Base-by-base conservation (phyloP, 2,329 filamentous ascomycete genomes). In the Fusarium coicis region DNA sequence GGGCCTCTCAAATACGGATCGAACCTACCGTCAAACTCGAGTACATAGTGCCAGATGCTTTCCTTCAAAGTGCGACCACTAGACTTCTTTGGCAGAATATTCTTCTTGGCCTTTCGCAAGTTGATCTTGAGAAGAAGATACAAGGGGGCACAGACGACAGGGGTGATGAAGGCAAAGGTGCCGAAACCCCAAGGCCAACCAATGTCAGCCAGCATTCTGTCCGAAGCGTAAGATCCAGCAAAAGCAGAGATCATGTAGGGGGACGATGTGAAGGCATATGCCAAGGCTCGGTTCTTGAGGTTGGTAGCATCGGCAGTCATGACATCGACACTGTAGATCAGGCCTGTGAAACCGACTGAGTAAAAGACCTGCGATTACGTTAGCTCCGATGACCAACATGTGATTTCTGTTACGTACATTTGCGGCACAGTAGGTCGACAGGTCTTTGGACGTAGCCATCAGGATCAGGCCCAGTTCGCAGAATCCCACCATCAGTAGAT, bases 131-230 rank as follows among this genome's bases (percentile, higher is more conserved):
- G 81, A 8, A 91, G 79, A 11, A 85, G 72, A 47, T 87, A 87
- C 37, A 93, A 79, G 0, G 91, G 91, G 6, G 82, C 53, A 81
- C 86, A 47, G 9, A 82, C 85, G 19, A 87, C 81, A 1, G 90
- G 90, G 19, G 90, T 76, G 58, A 91, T 85, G 72, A 92, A 89
- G 23, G 87, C 85, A 78, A 90, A 92, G 70, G 85, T 85, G n/a
- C 89, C 90, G 68, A 90, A 91, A 1, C 77, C 81, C 82, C 82
- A 84, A 0, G 80, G 72, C 81, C 80, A 83, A 47, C 66, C 79
- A 11, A 80, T 66, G 2, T 80, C 61, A 4, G 56, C 36, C 1
- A 79, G 71, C 43, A 82, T 78, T 0, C 47, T 74, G 28, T 81
- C 77, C 0, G 82, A 77, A 2, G 80, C 75, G 55, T 79, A 80